These are phyloP conservation scores for Aureococcus anophagefferens DNA, from an alignment of 108 stramenopile genomes.

Conservation along the genomic window DNA sequence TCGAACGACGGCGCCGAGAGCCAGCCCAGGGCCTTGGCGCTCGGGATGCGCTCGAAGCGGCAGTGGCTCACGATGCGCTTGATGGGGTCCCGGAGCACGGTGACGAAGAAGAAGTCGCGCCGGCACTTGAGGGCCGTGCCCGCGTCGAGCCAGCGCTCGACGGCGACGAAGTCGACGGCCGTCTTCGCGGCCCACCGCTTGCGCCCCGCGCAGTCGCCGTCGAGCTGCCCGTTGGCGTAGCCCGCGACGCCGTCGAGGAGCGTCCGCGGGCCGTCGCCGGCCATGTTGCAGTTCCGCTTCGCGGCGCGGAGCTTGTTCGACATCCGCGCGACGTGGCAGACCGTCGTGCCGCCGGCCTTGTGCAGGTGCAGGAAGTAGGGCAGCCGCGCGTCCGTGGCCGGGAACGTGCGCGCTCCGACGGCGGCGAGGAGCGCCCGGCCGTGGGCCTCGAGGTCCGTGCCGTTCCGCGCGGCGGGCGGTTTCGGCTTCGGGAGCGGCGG, in stretches of 20 bases:
- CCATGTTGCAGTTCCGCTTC: background rate
- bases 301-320: background rate
- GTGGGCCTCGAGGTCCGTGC: too few relatives aligned
- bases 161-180: background rate
- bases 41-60: background rate
- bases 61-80: background rate
- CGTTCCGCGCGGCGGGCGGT: too few relatives aligned
- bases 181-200: background rate
- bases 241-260: background rate
- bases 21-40: background rate
- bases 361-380: background rate
- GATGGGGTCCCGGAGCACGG: background rate
- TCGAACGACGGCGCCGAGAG: too few relatives aligned
- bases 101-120: background rate
- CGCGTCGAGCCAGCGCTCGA: background rate
- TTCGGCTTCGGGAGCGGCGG: too few relatives aligned
- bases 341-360: slow-evolving; percentile 1
- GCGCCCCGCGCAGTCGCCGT: background rate
- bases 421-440: too few relatives aligned
- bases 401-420: too few relatives aligned
- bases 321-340: background rate
- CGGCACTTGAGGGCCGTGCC: background rate
- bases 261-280: background rate
- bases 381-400: background rate
- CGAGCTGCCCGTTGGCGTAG: background rate